These are phyloP conservation scores for Diaporthe australafricana DNA, from an alignment of 2,329 filamentous ascomycete species.

Conservation along the genomic window DNA sequence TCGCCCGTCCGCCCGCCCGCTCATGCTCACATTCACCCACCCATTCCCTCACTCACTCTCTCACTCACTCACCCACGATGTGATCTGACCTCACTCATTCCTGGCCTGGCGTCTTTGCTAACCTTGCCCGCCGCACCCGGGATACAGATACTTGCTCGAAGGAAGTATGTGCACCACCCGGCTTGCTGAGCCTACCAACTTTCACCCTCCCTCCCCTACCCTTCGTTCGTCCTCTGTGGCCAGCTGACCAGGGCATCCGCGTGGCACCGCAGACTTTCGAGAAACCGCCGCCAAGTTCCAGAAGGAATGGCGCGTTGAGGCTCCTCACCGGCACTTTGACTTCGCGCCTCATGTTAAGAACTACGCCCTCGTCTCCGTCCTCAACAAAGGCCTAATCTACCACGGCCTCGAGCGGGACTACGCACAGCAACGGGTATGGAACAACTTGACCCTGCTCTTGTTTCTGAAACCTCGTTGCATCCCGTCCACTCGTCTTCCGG, in stretches of 20 bases:
- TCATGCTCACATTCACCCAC: not conserved
- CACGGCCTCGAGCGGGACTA: slow-evolving; percentile 69
- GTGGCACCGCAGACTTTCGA: slow-evolving; percentile 66
- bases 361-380: slow-evolving; percentile 71
- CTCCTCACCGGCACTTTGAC: slow-evolving; percentile 71
- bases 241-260: slow-evolving; percentile 47
- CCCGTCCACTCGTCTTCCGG: slow-evolving; percentile 6
- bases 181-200: not conserved
- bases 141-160: slow-evolving; percentile 68
- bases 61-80: slow-evolving; percentile 28
- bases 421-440: slow-evolving; percentile 61
- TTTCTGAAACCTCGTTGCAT: slow-evolving; percentile 12
- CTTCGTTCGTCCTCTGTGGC: slow-evolving; percentile 34
- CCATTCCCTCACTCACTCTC: slow-evolving; percentile 9
- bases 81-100: slow-evolving; percentile 36
- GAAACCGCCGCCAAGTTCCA: slow-evolving; percentile 76
- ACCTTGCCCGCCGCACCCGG: slow-evolving; percentile 23
- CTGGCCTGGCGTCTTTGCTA: slow-evolving; percentile 41
- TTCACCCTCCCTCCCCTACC: slow-evolving; percentile 13
- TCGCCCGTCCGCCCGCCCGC: not conserved
- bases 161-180: slow-evolving; percentile 63
- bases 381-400: slow-evolving; percentile 74
- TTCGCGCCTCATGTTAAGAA: slow-evolving; percentile 75
- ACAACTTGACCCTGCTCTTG: slow-evolving; percentile 6
- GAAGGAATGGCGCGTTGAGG: slow-evolving; percentile 74